A percentile compares a stretch with the other conserved stretches of the same genome.
Evolutionary conservation across 257 asterid species (phyloP).

Genomic region (Scutellaria minor): DNA sequence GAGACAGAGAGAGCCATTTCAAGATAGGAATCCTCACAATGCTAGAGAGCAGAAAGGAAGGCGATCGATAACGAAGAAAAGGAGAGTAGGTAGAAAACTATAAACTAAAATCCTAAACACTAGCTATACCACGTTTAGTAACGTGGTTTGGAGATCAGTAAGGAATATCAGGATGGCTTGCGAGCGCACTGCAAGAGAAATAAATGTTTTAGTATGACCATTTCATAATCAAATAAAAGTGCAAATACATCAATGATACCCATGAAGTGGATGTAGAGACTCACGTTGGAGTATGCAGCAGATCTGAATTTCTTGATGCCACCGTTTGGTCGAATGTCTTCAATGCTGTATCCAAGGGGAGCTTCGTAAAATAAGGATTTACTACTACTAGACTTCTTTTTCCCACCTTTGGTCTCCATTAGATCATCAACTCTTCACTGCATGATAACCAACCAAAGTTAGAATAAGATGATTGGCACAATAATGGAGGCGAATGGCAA

Average conservation of each 20-base stretch:
- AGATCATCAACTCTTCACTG: slow-evolving; percentile 68
- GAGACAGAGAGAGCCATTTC: slow-evolving; percentile 70
- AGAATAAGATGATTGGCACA: neutral
- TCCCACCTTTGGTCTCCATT: slow-evolving; percentile 95
- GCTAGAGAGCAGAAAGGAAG: slow-evolving; percentile 37
- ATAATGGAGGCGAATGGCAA: neutral
- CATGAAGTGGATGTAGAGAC: slow-evolving; percentile 23
- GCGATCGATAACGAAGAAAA: slow-evolving; percentile 59
- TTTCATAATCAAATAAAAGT: neutral
- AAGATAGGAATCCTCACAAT: slow-evolving; percentile 23
- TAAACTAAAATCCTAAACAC: slow-evolving; percentile 39
- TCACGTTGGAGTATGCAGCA: slow-evolving; percentile 97
- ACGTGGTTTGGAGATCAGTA: slow-evolving; percentile 43
- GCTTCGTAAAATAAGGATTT: slow-evolving; percentile 80
- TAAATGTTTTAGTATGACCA: neutral
- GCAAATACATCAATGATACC: neutral
- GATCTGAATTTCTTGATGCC: slow-evolving; percentile 95
- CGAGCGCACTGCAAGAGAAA: slow-evolving; percentile 82
- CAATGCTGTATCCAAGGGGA: slow-evolving; percentile 93
- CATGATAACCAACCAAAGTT: slow-evolving; percentile 2
- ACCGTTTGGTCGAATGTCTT: slow-evolving; percentile 94
- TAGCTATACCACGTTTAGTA: slow-evolving; percentile 48
- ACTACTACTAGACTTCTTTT: slow-evolving; percentile 79
- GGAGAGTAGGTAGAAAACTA: slow-evolving; percentile 50
- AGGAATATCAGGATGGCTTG: slow-evolving; percentile 86